A percentile compares a stretch with the other conserved stretches of the same genome.
Conservation (phyloP, 352 stramenopile genomes). For the Thalassiosira mediterranea region DNA sequence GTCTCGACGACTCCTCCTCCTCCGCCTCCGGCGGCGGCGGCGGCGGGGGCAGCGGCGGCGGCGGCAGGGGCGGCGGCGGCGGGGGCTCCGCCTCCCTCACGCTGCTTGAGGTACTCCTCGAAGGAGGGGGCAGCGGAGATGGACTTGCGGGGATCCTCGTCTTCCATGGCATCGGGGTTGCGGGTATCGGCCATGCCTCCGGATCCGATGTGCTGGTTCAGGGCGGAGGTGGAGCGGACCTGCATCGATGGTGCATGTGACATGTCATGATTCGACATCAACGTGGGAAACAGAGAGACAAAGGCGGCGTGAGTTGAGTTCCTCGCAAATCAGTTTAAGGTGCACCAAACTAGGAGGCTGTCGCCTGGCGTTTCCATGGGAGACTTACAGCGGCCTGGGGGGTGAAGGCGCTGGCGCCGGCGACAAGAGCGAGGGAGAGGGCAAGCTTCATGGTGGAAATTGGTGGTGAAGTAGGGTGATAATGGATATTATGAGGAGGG, state of each 20-base stretch:
- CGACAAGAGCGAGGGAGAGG: conserved; percentile 45
- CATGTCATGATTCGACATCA: neutral
- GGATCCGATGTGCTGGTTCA: conserved; percentile 49
- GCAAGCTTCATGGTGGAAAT: conserved; percentile 36
- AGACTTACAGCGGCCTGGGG: conserved; percentile 27
- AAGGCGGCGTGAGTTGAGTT: conserved; percentile 1
- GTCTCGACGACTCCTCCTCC: conserved; percentile 31
- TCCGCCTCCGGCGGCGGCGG: conserved; percentile 10
- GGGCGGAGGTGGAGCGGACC: conserved; percentile 30
- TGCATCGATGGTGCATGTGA: too few species aligned
- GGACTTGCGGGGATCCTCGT: conserved; percentile 68
- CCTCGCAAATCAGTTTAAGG: neutral
- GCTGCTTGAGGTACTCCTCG: conserved; percentile 78
- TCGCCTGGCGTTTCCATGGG: neutral
- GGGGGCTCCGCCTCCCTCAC: conserved; percentile 25
- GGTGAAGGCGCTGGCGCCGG: conserved; percentile 49
- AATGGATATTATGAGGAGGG: conserved; percentile 8
- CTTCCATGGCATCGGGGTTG: conserved; percentile 48
- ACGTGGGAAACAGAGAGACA: neutral
- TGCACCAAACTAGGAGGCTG: neutral
- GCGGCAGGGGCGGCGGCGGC: conserved; percentile 19
- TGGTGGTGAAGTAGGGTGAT: neutral
- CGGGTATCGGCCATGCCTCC: conserved; percentile 73
- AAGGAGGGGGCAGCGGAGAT: conserved; percentile 67
- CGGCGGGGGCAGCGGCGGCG: conserved; percentile 22